Evolutionary conservation across 140 eudicot genomes (phyloP), one percentile per base, ranked within the genome.

Genomic region (Bidens hawaiensis): DNA sequence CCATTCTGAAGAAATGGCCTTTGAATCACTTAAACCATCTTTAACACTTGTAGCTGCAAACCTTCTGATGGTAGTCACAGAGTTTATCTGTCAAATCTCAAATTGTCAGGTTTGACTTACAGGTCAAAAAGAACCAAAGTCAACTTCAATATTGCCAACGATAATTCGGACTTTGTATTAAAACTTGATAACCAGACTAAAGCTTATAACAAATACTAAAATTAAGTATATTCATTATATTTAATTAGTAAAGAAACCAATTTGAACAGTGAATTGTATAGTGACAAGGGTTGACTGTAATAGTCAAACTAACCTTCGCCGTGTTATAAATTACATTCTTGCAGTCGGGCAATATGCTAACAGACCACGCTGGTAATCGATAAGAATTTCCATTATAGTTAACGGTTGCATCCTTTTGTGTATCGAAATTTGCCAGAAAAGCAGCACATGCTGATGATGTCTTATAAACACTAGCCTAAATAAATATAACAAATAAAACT

Each of bases 271-370:
- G 54, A 57, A 72, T 7, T 54, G 2, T 11, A 56, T 15, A 24
- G 18, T 1, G 2, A 21, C 5, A 23, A 73, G 9, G 60, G 7
- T 48, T 74, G 78, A 74, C 58, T 28, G 34, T 28, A 19, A 59
- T 47, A 74, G 58, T 66, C 69, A 59, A 27, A 33, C 84, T 3
- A 70, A 93, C 99, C 96, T 88, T 85, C 26, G 99, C 99, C 41
- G 99, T 78, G 38, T 94, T 88, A 51, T 85, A 76, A 17, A 48
- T 97, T 7, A 94, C 99, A 69, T 77, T 94, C 70, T 94, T 94
- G 90, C 99, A 94, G 80, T 94, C 99, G 27, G 99, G 90, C 83
- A 94, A 83, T 84, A 94, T 88, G 94, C 97, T 94, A 64, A 94
- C 99, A 49, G 99, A 94, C 99, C 99, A 94, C 11, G 95, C 97